phyloP scores from a whole-genome alignment of 768 basidiomycete species.

The Hericium coralloides region DNA sequence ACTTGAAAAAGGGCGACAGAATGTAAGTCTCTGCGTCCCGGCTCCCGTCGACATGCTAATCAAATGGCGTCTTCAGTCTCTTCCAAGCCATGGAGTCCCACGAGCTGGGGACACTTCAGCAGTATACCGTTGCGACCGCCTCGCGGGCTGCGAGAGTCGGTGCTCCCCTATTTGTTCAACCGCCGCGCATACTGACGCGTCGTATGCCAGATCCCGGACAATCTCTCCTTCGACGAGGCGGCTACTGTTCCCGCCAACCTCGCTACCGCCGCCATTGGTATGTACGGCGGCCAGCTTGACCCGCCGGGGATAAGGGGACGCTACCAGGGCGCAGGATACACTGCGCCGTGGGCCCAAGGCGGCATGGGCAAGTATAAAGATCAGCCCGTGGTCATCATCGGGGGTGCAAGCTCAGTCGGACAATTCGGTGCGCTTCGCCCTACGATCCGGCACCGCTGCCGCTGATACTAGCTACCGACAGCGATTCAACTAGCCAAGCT shows the following conservation, averaged over 20 bases:
- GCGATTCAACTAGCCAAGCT: slow-evolving; percentile 8
- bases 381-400: slow-evolving; percentile 10
- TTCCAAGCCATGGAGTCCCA: slow-evolving; percentile 1
- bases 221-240: slow-evolving; percentile 16
- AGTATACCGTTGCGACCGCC: slow-evolving; percentile 10
- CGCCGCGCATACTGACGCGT: background rate
- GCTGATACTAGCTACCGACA: background rate
- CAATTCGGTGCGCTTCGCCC: slow-evolving; percentile 7
- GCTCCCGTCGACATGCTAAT: too few relatives aligned
- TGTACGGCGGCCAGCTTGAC: slow-evolving; percentile 5
- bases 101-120: slow-evolving; percentile 9
- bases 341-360: slow-evolving; percentile 4
- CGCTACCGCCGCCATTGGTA: slow-evolving; percentile 17
- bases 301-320: background rate
- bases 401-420: slow-evolving; percentile 14
- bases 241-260: slow-evolving; percentile 16
- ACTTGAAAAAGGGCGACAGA: background rate
- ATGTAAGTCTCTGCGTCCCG: background rate
- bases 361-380: slow-evolving; percentile 4
- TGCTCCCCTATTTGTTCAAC: background rate
- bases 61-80: background rate
- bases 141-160: slow-evolving; percentile 6
- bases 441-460: too few relatives aligned
- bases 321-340: background rate
- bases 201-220: slow-evolving; percentile 10